Base-by-base conservation (phyloP, 768 basidiomycete species). In the Butyriboletus loyo region DNA sequence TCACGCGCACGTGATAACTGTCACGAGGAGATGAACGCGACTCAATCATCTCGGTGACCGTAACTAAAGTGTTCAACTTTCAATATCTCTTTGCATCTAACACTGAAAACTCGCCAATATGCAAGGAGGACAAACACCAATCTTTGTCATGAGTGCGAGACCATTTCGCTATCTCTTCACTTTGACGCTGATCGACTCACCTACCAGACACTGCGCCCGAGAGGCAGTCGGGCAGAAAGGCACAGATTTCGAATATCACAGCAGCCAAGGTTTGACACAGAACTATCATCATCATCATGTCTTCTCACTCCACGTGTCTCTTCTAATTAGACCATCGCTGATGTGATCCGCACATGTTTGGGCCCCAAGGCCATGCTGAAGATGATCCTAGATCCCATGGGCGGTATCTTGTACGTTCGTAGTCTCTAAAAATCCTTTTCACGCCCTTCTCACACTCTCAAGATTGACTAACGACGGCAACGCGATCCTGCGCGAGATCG, bases 301-400 rank as follows among this genome's bases (percentile, higher is more conserved):
- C 2, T 25, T 17, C 45, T 48, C 3, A 44, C 3, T 22, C 13
- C 14, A 24, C 30, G 19, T 35, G 1, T 31, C 10, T 24, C 9
- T 44, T 58, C 3, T 10, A 14, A 50, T 21, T 53, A 95, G 94
- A 97, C 93, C 9, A 94, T 98, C 1, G 93, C 96, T 56, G 97
- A 98, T 78, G 95, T 99, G 5, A 98, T 98, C 62, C 73, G 96
- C 55, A 98, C 96, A 56, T 98, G 97, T 81, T 72, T 98, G 32
- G 97, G 95, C 1, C 96, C 96, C 1, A 96, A 97, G 66, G 86
- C 97, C 37, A 98, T 98, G 97, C 76, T 98, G 47, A 99, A 98
- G 79, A 98, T 99, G 97, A 97, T 98, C 61, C 74, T 98, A 39
- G 96, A 98, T 75, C 95, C 95, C 1, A 98, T 99, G 97, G 97